Percentiles rank a stretch among this genome's conserved stretches.
Evolutionary conservation across 169 alveolate genomes (phyloP).

Genomic region (Babesia gibsoni): DNA sequence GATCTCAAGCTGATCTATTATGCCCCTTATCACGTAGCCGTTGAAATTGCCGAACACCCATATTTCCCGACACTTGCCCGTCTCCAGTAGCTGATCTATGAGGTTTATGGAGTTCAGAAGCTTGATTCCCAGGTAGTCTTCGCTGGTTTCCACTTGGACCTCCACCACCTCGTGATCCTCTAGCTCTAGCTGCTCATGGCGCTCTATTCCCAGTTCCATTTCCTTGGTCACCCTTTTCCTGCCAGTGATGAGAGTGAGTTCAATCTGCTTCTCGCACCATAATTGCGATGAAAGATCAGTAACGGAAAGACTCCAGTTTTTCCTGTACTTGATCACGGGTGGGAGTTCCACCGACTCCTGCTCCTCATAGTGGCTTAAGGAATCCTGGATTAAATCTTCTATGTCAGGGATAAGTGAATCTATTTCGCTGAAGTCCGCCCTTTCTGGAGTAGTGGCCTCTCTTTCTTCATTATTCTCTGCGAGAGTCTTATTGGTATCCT

Average conservation of each 20-base stretch:
- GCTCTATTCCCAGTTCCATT: conserved; percentile 72
- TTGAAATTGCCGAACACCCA: conserved; percentile 73
- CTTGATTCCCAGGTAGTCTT: conserved; percentile 74
- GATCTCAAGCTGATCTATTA: conserved; percentile 74
- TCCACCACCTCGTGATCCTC: conserved; percentile 76
- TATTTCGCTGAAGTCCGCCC: conserved; percentile 3
- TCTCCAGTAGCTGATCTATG: conserved; percentile 61
- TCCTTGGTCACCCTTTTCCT: conserved; percentile 73
- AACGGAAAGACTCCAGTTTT: conserved; percentile 73
- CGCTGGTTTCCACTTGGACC: conserved; percentile 72
- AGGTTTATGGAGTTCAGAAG: conserved; percentile 69
- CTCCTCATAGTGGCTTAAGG: conserved; percentile 6
- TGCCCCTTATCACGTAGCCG: conserved; percentile 73
- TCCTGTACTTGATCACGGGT: conserved; percentile 64
- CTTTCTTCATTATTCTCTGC: not conserved
- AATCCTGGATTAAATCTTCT: conserved; percentile 56
- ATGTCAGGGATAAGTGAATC: conserved; percentile 45
- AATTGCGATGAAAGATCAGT: conserved; percentile 76
- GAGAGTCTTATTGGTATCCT: not conserved
- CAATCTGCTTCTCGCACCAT: conserved; percentile 81
- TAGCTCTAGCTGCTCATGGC: conserved; percentile 77
- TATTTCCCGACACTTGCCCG: conserved; percentile 75
- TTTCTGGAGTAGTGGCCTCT: not conserved
- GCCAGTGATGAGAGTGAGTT: conserved; percentile 72
- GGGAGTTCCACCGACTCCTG: conserved; percentile 27